phyloP scores from a whole-genome alignment of 768 basidiomycete species.

The Lentinula lateritia region DNA sequence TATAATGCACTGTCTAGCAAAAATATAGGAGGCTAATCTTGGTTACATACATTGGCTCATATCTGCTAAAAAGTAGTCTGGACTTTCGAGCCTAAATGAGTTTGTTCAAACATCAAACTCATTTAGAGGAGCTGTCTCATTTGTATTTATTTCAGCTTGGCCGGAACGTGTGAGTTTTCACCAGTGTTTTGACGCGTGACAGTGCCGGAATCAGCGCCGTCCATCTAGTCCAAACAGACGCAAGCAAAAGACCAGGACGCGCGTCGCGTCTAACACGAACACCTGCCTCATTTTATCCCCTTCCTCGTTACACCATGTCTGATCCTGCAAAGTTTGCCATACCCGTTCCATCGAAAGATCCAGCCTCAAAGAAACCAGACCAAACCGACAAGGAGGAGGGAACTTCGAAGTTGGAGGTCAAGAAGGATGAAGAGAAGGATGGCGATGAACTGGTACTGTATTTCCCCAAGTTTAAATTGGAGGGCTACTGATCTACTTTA shows the following conservation, averaged over 20 bases:
- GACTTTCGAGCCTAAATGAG: too few relatives aligned
- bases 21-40: too few relatives aligned
- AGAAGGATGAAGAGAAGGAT: conserved; percentile 45
- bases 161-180: too few relatives aligned
- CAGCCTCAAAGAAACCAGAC: conserved; percentile 58
- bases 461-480: conserved; percentile 12
- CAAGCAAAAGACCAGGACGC: conserved; percentile 34
- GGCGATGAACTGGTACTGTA: conserved; percentile 71
- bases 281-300: not conserved
- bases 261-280: conserved; percentile 40
- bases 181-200: too few relatives aligned
- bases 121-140: too few relatives aligned
- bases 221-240: not conserved
- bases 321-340: conserved; percentile 55
- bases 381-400: conserved; percentile 49
- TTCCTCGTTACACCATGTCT: conserved; percentile 38
- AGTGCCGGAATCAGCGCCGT: not conserved
- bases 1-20: too few relatives aligned
- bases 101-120: too few relatives aligned
- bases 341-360: conserved; percentile 66
- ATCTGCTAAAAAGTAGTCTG: too few relatives aligned
- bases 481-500: conserved; percentile 20
- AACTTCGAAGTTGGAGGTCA: conserved; percentile 49
- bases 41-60: too few relatives aligned
- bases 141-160: too few relatives aligned